phyloP scores from a whole-genome alignment of 139 green algal species.

The Chlamydomonas eustigma region DNA sequence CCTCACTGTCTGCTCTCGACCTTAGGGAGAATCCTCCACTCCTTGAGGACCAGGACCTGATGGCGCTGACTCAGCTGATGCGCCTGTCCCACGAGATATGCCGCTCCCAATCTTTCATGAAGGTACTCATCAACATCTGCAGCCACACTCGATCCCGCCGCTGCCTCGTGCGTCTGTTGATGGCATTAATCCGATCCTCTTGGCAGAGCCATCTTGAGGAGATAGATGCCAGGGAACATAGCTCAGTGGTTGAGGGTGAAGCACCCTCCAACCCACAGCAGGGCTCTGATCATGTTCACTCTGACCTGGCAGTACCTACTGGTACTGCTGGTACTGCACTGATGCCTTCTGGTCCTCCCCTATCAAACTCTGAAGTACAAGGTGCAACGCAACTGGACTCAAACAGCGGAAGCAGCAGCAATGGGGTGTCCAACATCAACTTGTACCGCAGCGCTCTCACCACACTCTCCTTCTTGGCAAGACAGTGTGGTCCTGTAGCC shows the following conservation, averaged over 20 bases:
- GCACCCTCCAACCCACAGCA: too few species aligned
- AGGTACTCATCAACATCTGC: conserved; percentile 80
- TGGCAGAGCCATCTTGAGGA: background rate
- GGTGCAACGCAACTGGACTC: background rate
- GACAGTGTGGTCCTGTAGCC: background rate
- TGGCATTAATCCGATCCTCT: conserved; percentile 30
- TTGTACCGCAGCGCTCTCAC: background rate
- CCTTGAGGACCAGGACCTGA: conserved; percentile 64
- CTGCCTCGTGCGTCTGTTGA: conserved; percentile 66
- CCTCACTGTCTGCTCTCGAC: too few species aligned
- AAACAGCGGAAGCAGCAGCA: background rate
- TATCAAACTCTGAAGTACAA: background rate
- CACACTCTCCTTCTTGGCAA: background rate
- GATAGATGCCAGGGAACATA: background rate
- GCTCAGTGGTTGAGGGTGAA: background rate
- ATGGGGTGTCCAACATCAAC: background rate
- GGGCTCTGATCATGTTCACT: too few species aligned
- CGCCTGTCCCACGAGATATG: conserved; percentile 35
- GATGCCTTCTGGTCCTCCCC: background rate
- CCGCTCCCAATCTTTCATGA: conserved; percentile 43
- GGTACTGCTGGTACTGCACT: too few species aligned
- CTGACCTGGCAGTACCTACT: background rate
- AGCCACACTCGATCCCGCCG: conserved; percentile 50
- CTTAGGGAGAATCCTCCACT: conserved; percentile 25
- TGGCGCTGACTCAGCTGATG: conserved; percentile 57